phyloP scores from a whole-genome alignment of 2,329 filamentous ascomycete species.

The Penicillium brevicompactum region DNA sequence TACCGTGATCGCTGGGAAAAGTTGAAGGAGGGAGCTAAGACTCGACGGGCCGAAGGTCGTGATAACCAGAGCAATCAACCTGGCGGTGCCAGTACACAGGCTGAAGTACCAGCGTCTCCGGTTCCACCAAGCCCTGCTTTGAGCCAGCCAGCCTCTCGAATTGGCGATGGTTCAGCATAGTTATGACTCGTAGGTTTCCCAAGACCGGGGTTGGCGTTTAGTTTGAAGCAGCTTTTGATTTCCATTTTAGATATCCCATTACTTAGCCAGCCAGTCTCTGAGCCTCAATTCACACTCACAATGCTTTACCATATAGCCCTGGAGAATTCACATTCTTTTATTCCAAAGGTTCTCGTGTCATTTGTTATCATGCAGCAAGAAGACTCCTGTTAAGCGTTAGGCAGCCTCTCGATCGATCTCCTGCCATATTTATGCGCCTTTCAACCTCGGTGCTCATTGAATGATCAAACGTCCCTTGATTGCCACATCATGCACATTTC shows the following conservation, averaged over 20 bases:
- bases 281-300: not conserved
- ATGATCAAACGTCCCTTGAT: too few species aligned
- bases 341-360: too few species aligned
- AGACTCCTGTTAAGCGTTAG: too few species aligned
- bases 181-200: not conserved
- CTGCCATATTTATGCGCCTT: too few species aligned
- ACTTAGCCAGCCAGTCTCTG: not conserved
- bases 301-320: not conserved
- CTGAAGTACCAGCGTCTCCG: slow-evolving; percentile 14
- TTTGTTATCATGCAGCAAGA: too few species aligned
- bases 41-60: slow-evolving; percentile 33
- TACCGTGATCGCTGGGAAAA: slow-evolving; percentile 70
- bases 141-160: not conserved
- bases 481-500: too few species aligned
- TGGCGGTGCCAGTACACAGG: slow-evolving; percentile 3
- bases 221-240: not conserved
- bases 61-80: slow-evolving; percentile 15
- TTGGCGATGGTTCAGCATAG: not conserved
- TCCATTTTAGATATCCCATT: not conserved
- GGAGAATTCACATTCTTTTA: not conserved
- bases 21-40: slow-evolving; percentile 65
- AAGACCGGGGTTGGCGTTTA: not conserved
- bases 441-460: too few species aligned
- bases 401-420: too few species aligned
- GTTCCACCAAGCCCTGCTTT: slow-evolving; percentile 1